A percentile compares a stretch with the other conserved stretches of the same genome.
Conservation (phyloP, 352 stramenopile genomes). For the Phytopythium aichiense region DNA sequence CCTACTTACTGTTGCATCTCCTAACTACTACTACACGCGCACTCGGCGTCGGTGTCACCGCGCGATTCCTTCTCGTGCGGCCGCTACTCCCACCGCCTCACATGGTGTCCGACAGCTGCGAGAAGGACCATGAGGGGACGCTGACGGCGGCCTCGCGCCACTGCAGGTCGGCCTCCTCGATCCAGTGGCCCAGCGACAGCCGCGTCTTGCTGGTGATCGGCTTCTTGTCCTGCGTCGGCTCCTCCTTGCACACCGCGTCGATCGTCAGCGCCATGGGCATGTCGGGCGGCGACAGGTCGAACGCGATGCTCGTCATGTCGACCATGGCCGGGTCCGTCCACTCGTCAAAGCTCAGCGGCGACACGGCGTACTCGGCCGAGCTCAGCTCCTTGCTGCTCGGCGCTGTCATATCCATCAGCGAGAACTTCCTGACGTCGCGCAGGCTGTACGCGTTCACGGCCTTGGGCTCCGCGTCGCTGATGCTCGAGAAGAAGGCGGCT, state of each 20-base stretch:
- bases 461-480: slow-evolving; percentile 2
- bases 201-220: slow-evolving; percentile 17
- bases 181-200: slow-evolving; percentile 48
- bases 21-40: not conserved
- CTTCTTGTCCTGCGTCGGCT: slow-evolving; percentile 10
- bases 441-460: not conserved
- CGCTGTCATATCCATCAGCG: slow-evolving; percentile 10
- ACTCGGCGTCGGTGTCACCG: not conserved
- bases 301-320: slow-evolving; percentile 38
- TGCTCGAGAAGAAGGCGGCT: not conserved
- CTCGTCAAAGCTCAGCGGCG: slow-evolving; percentile 57
- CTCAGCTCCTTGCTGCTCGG: slow-evolving; percentile 25
- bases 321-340: slow-evolving; percentile 52
- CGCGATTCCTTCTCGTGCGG: too few relatives aligned
- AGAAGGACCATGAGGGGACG: slow-evolving; percentile 56
- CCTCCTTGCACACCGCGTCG: slow-evolving; percentile 7
- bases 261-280: slow-evolving; percentile 15
- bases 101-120: slow-evolving; percentile 30
- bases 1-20: not conserved
- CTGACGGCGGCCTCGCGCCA: slow-evolving; percentile 46
- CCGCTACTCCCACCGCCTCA: slow-evolving; percentile 44
- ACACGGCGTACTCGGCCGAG: slow-evolving; percentile 25
- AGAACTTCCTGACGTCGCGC: slow-evolving; percentile 6
- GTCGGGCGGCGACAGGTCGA: slow-evolving; percentile 42
- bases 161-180: slow-evolving; percentile 51